Percentiles rank a stretch among this genome's conserved stretches.
These are phyloP conservation scores for Pterulicium gracile DNA, from an alignment of 1,284 basidiomycete genomes.

Conservation along the genomic window DNA sequence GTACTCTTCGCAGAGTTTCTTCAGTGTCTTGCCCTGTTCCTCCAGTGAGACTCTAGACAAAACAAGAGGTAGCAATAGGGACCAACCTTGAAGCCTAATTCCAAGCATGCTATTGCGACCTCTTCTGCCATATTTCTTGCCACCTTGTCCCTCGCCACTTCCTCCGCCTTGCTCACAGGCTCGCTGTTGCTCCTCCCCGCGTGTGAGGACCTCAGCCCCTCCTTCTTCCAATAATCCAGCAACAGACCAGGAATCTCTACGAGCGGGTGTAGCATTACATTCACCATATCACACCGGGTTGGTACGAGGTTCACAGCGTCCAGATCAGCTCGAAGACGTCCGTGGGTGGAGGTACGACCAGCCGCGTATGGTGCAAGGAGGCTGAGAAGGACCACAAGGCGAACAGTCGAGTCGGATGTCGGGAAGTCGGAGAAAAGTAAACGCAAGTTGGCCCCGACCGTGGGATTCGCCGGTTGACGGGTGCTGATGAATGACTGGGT, in stretches of 20 bases:
- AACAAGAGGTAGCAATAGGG: slow-evolving; percentile 1
- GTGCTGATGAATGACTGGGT: slow-evolving; percentile 59
- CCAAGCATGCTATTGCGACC: slow-evolving; percentile 43
- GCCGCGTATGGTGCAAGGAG: slow-evolving; percentile 41
- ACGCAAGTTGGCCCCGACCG: slow-evolving; percentile 40
- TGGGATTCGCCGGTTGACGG: slow-evolving; percentile 44
- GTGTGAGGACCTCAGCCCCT: too few relatives aligned
- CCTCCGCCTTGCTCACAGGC: too few relatives aligned
- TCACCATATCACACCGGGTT: slow-evolving; percentile 43
- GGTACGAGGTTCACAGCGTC: too few relatives aligned
- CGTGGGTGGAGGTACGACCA: slow-evolving; percentile 16
- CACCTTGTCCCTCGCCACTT: too few relatives aligned
- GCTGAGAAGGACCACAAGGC: slow-evolving; percentile 56
- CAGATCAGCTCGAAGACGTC: not conserved
- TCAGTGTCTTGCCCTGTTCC: slow-evolving; percentile 50
- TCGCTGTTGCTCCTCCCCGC: too few relatives aligned
- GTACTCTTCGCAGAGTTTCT: slow-evolving; percentile 37
- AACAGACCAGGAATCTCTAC: slow-evolving; percentile 45
- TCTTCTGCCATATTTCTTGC: slow-evolving; percentile 37
- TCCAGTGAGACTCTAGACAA: slow-evolving; percentile 5
- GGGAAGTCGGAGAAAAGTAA: slow-evolving; percentile 57
- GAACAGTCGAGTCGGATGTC: slow-evolving; percentile 41
- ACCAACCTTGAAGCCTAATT: slow-evolving; percentile 53
- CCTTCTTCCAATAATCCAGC: slow-evolving; percentile 38
- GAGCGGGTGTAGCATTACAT: slow-evolving; percentile 57